Evolutionary conservation across 106 monocot species (phyloP), one percentile per base, ranked within the genome.

Genomic region (Allium fistulosum): DNA sequence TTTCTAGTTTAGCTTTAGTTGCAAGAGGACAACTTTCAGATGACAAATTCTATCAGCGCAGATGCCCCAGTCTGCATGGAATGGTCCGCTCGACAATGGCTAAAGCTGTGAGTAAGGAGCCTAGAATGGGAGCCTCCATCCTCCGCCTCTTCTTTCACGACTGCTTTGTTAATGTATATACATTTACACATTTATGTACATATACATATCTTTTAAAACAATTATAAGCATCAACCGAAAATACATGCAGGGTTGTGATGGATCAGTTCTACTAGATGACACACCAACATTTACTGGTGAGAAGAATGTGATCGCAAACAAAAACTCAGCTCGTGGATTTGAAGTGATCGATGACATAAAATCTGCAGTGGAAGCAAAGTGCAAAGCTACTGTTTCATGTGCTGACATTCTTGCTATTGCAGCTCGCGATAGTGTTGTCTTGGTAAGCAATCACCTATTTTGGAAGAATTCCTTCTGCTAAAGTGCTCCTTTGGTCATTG

Each of bases 341-440:
- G 80, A 82, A 9, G 80, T 82, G 74, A 77, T 87, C 55, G 83
- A 87, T 28, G 50, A 65, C 49, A 83, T 87, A 72, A 87, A 87
- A 65, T 59, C 87, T 9, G 37, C 8, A 11, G 83, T 87, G 6
- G 87, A 87, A 62, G 71, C 71, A 6, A 10, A 59, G 2, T 87
- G 87, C 61, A 65, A 46, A 11, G 68, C 58, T 9, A 60, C 72
- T 26, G 88, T 88, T 26, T 84, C 88, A 0, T 88, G 88, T 49
- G 88, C 88, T 26, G 88, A 88, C 72, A 82, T 89, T 67, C 64
- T 85, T 14, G 84, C 82, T 1, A 58, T 85, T 46, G 76, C 84
- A 7, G 79, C 82, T 14, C 67, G 81, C 10, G 84, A 75, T 27
- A 64, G 77, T 15, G 71, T 73, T 51, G 26, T 59, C 53, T 46